A percentile compares a stretch with the other conserved stretches of the same genome.
Conservation (phyloP, 2,329 filamentous ascomycete genomes). For the Calycina herbarum region DNA sequence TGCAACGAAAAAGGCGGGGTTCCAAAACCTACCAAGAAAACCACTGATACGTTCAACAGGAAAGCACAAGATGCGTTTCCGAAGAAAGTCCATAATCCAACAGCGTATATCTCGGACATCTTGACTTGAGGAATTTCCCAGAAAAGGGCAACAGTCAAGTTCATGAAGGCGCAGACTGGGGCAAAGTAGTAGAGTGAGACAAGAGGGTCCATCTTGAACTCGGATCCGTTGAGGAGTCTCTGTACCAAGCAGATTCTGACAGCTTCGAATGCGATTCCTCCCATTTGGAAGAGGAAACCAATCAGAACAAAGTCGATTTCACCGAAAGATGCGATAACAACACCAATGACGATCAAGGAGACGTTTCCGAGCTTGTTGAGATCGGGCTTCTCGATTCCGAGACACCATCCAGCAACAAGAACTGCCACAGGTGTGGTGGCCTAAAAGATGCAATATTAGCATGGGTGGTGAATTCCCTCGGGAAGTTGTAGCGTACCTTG, state of each 20-base stretch:
- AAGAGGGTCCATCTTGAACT: conserved; percentile 90
- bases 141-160: conserved; percentile 69
- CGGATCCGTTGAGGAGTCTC: conserved; percentile 74
- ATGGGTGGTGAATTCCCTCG: neutral
- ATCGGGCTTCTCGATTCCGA: conserved; percentile 78
- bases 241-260: conserved; percentile 83
- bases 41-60: conserved; percentile 79
- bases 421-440: conserved; percentile 95
- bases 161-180: conserved; percentile 80
- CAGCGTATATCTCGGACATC: conserved; percentile 69
- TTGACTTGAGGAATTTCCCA: conserved; percentile 71
- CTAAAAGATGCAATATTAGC: conserved; percentile 44
- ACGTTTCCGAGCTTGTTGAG: conserved; percentile 89
- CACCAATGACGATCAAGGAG: conserved; percentile 90
- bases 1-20: neutral
- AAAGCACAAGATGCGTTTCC: conserved; percentile 78
- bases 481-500: conserved; percentile 61
- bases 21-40: conserved; percentile 69
- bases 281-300: conserved; percentile 77
- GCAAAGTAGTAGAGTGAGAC: conserved; percentile 91
- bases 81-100: conserved; percentile 72
- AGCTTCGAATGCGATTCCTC: conserved; percentile 78
- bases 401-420: conserved; percentile 82
- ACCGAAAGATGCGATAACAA: conserved; percentile 89
- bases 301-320: conserved; percentile 90